Base-by-base conservation (phyloP, 2,329 filamentous ascomycete genomes). In the Cladosporium sp. region DNA sequence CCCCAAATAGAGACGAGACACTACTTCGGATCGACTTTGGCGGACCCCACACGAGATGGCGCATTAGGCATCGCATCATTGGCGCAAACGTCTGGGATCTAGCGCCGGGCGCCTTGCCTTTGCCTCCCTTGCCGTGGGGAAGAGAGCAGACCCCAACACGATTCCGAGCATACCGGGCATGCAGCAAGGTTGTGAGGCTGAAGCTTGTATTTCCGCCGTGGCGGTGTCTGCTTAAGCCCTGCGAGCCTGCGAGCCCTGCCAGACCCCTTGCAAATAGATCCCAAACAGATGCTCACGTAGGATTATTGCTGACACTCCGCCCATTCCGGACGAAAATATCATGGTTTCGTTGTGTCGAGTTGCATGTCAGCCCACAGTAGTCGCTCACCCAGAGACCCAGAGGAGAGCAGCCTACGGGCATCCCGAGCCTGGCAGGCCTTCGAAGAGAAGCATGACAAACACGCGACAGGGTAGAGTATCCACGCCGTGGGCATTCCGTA, bases 1-100 rank as follows among this genome's bases (percentile, higher is more conserved):
- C 36, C 24, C 45, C 45, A 48, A 48, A 48, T 48, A 48, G 45
- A 37, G 45, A 48, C 45, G 45, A 48, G 45, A 48, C 45, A 48
- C 45, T n/a, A n/a, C n/a, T n/a, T 9, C 22, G 32, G 13, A 36
- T 36, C 32, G 32, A n/a, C 13, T 15, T 17, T 36, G 24, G 45
- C 20, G 45, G 45, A 41, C 24, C 32, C 29, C 13, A 32, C 22
- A 48, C 37, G 43, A 47, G 22, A 27, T 27, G 22, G 22, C 32
- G 32, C 13, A n/a, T n/a, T n/a, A n/a, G n/a, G n/a, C n/a, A 48
- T 48, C 45, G 45, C 45, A 48, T 48, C 45, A 48, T 34, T 48
- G 27, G 45, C 37, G 45, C 45, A 27, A 34, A 34, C 29, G 22
- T 24, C 29, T 48, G 40, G 24, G 12, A 32, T 48, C 19, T 30